These are phyloP conservation scores for Kazachstania africana DNA, from an alignment of 805 yeast genomes.

Conservation along the genomic window DNA sequence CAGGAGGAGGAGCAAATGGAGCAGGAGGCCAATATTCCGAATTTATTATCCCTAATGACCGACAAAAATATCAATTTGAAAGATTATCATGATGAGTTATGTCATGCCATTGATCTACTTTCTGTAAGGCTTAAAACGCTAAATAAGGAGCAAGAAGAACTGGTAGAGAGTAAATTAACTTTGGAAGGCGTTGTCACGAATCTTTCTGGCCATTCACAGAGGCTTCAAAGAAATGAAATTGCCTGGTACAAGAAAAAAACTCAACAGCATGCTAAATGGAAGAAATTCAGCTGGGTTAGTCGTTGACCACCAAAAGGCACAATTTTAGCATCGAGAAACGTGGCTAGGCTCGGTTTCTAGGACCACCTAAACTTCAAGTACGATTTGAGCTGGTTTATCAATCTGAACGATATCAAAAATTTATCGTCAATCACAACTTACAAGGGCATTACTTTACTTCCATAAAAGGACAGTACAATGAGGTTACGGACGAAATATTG, in stretches of 20 bases:
- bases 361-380: too few relatives aligned
- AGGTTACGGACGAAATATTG: too few relatives aligned
- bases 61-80: background rate
- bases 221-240: constrained; percentile 44
- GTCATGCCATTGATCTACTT: constrained; percentile 17
- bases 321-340: background rate
- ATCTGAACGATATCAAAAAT: too few relatives aligned
- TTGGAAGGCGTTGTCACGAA: constrained; percentile 85
- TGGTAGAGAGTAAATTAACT: constrained; percentile 55
- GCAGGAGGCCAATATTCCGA: constrained; percentile 12
- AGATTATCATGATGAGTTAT: constrained; percentile 18
- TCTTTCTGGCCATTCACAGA: constrained; percentile 81
- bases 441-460: too few relatives aligned
- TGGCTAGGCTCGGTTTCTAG: too few relatives aligned
- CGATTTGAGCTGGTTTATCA: too few relatives aligned
- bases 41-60: constrained; percentile 4
- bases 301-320: background rate
- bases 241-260: constrained; percentile 27
- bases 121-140: constrained; percentile 26
- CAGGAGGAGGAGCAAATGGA: constrained; percentile 8
- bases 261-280: constrained; percentile 7
- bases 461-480: too few relatives aligned
- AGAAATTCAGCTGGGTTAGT: constrained; percentile 6
- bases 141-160: constrained; percentile 31
- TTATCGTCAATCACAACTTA: too few relatives aligned